Base-by-base conservation (phyloP, 2,329 filamentous ascomycete species). In the Diaporthe humulicola region DNA sequence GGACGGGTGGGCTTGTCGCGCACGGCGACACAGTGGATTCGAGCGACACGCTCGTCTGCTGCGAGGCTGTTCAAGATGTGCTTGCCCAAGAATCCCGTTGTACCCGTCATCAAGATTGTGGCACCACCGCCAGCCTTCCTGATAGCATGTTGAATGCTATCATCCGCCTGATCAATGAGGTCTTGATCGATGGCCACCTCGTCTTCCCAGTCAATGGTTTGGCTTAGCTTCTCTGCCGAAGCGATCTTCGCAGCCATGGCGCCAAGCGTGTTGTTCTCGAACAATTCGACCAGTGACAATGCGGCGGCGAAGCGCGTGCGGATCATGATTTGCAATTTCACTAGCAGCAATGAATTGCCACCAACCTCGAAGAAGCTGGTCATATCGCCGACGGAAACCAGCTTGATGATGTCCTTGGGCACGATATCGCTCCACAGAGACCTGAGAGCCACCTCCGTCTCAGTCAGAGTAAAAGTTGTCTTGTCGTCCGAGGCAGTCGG, bases 1-100 rank as follows among this genome's bases (percentile, higher is more conserved):
- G 38, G n/a, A 38, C 70, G 61, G 33, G 38, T 54, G 14, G 72
- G 42, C 22, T 56, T 75, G 52, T 76, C 57, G 1, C 82, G 79
- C 1, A 87, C 79, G 7, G 87, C 86, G 14, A 89, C 60, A 75
- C 86, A 88, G 77, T 87, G 84, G 2, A 90, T 78, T 17, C 78
- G 79, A 2, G 71, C 40, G 0, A 89, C 80, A 0, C 73, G 69
- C 0, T 77, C 48, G 6, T 83, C 71, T 4, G 79, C 73, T 0
- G 84, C 69, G 1, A 90, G 82, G 1, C 79, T 75, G 6, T 75
- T 67, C 2, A 89, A 78, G 30, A 90, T 72, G 12, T 83, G 74
- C 4, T 77, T 70, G 7, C 83, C 86, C 1, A 89, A 78, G 69
- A 85, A 87, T 0, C 84, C 85, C 1, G 83, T 83, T 1, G 83